These are phyloP conservation scores for Cubamyces lactineus DNA, from an alignment of 768 basidiomycete genomes.

Conservation along the genomic window DNA sequence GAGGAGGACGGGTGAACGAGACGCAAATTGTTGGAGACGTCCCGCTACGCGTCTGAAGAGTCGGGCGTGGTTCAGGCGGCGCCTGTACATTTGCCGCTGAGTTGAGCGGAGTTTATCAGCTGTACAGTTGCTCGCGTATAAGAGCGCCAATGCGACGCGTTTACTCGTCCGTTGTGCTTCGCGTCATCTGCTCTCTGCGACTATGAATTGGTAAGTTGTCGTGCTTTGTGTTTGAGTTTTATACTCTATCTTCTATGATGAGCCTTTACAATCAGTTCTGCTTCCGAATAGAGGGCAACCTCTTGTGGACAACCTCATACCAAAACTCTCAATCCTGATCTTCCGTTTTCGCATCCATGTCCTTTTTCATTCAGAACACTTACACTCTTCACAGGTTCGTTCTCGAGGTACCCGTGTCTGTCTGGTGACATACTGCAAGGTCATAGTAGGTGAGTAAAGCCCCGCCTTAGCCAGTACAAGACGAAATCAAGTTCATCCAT, in stretches of 20 bases:
- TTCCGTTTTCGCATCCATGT: constrained; percentile 11
- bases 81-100: constrained; percentile 7
- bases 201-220: constrained; percentile 24
- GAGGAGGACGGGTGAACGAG: not conserved
- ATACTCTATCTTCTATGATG: constrained; percentile 45
- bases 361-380: not conserved
- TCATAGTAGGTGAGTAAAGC: constrained; percentile 17
- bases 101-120: constrained; percentile 40
- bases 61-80: not conserved
- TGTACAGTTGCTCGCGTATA: constrained; percentile 45
- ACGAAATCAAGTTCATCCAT: constrained; percentile 88
- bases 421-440: not conserved
- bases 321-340: constrained; percentile 61
- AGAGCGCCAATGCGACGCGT: constrained; percentile 9
- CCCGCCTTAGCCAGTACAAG: constrained; percentile 33
- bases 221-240: not conserved
- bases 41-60: not conserved
- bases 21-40: not conserved
- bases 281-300: constrained; percentile 75
- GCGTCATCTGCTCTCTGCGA: too few species aligned
- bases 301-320: constrained; percentile 73
- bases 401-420: not conserved
- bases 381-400: not conserved
- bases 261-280: constrained; percentile 65
- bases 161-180: not conserved